phyloP scores from a whole-genome alignment of 805 yeast species.

The Cyberlindnera petersonii region DNA sequence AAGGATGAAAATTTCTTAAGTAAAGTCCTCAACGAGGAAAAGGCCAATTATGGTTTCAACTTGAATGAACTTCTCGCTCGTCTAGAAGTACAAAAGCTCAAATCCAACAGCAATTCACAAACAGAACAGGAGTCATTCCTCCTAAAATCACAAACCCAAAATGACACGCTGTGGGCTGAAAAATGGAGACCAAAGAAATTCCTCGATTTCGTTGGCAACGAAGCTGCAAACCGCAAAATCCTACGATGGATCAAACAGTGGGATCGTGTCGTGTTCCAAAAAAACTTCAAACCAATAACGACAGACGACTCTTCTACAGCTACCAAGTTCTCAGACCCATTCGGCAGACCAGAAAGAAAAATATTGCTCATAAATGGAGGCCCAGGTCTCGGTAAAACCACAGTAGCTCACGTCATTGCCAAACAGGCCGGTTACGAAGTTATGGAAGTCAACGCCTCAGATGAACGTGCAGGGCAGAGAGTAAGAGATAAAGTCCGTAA shows the following conservation, averaged over 20 bases:
- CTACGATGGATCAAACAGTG: slow-evolving; percentile 65
- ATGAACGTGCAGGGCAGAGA: slow-evolving; percentile 60
- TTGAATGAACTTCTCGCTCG: slow-evolving; percentile 34
- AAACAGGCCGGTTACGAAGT: slow-evolving; percentile 75
- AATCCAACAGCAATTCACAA: slow-evolving; percentile 1
- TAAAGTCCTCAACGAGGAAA: slow-evolving; percentile 2
- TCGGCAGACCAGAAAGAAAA: slow-evolving; percentile 56
- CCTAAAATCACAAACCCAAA: background rate
- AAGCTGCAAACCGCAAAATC: slow-evolving; percentile 53
- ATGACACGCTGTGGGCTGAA: slow-evolving; percentile 46
- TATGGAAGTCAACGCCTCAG: slow-evolving; percentile 84
- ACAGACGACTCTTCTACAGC: slow-evolving; percentile 8
- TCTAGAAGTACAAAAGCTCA: slow-evolving; percentile 27
- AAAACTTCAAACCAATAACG: slow-evolving; percentile 32
- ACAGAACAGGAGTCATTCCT: slow-evolving; percentile 3
- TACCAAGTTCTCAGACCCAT: slow-evolving; percentile 38
- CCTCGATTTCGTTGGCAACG: slow-evolving; percentile 67
- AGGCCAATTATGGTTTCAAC: slow-evolving; percentile 33
- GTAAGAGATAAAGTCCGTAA: slow-evolving; percentile 54
- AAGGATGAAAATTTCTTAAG: background rate
- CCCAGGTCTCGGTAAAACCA: slow-evolving; percentile 91
- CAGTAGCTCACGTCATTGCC: slow-evolving; percentile 82
- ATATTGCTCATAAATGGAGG: slow-evolving; percentile 83
- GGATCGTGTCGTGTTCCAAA: slow-evolving; percentile 55
- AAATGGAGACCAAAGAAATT: slow-evolving; percentile 65